These are phyloP conservation scores for Beauveria brongniartii DNA, from an alignment of 2,329 filamentous ascomycete genomes.

Conservation along the genomic window DNA sequence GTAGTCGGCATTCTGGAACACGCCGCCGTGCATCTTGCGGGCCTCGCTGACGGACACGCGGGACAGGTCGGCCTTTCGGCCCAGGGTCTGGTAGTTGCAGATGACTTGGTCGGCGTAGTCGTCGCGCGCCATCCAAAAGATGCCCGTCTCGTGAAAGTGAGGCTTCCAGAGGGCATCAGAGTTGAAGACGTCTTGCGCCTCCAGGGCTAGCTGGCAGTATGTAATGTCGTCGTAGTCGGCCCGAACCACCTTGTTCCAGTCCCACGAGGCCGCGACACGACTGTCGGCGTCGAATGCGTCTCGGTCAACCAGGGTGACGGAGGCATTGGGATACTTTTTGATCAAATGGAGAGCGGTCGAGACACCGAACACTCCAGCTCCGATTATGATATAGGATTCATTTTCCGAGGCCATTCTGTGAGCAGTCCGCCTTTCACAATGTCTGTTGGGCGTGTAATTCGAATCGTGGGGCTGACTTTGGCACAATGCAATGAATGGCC, in stretches of 20 bases:
- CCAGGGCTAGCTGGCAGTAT: constrained; percentile 57
- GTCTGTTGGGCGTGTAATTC: not conserved
- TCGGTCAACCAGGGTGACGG: constrained; percentile 51
- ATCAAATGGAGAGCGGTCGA: constrained; percentile 58
- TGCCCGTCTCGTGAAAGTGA: constrained; percentile 52
- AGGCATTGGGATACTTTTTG: constrained; percentile 38
- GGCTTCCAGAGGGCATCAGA: constrained; percentile 46
- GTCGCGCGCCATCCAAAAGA: constrained; percentile 47
- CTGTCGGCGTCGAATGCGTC: constrained; percentile 39
- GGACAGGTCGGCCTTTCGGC: constrained; percentile 30
- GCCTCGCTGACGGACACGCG: constrained; percentile 37
- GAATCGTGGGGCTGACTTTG: not conserved
- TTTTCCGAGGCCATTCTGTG: not conserved
- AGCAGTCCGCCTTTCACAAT: not conserved
- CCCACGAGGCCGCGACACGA: constrained; percentile 56
- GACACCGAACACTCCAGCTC: constrained; percentile 57
- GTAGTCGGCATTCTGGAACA: constrained; percentile 55
- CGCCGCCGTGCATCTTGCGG: constrained; percentile 44
- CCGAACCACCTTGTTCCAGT: constrained; percentile 66
- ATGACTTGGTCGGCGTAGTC: constrained; percentile 44
- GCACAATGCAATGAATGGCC: not conserved
- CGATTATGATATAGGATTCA: constrained; percentile 48
- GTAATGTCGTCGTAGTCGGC: constrained; percentile 58
- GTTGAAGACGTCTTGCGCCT: constrained; percentile 56
- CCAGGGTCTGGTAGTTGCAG: constrained; percentile 42